Evolutionary conservation across 2,329 filamentous ascomycete species (phyloP).

Genomic region (Phaeosphaeriaceae sp.): DNA sequence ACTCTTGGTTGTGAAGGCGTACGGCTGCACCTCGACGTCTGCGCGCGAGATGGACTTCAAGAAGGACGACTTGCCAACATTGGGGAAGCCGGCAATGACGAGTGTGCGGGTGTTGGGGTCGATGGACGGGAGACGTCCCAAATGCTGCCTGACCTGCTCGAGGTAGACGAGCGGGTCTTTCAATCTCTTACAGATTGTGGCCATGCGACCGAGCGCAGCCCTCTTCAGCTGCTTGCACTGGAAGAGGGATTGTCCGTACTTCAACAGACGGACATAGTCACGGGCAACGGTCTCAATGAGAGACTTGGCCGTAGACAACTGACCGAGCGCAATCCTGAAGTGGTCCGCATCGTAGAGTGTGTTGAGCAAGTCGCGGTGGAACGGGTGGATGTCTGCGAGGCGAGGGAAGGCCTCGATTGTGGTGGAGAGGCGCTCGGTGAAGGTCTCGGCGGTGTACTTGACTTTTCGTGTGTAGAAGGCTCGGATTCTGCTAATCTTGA

Average conservation of each 20-base stretch:
- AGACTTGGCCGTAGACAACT: constrained; percentile 94
- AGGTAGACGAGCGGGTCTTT: constrained; percentile 96
- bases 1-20: constrained; percentile 97
- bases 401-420: constrained; percentile 91
- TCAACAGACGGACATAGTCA: constrained; percentile 94
- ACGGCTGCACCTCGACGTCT: constrained; percentile 96
- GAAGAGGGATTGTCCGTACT: constrained; percentile 90
- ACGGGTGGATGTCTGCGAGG: constrained; percentile 92
- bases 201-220: constrained; percentile 96
- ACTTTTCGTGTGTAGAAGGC: constrained; percentile 92
- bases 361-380: constrained; percentile 89
- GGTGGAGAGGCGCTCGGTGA: constrained; percentile 87
- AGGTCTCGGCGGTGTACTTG: constrained; percentile 97
- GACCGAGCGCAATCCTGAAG: constrained; percentile 94
- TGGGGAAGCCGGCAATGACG: constrained; percentile 96
- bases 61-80: constrained; percentile 92
- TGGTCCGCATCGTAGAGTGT: constrained; percentile 74
- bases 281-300: constrained; percentile 94
- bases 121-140: constrained; percentile 96
- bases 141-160: constrained; percentile 94
- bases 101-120: constrained; percentile 97
- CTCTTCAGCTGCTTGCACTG: constrained; percentile 99
- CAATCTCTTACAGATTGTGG: constrained; percentile 90
- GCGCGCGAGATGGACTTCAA: constrained; percentile 89
- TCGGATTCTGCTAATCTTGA: constrained; percentile 95